These are phyloP conservation scores for Karstenula rhodostoma DNA, from an alignment of 2,329 filamentous ascomycete genomes.

Conservation along the genomic window DNA sequence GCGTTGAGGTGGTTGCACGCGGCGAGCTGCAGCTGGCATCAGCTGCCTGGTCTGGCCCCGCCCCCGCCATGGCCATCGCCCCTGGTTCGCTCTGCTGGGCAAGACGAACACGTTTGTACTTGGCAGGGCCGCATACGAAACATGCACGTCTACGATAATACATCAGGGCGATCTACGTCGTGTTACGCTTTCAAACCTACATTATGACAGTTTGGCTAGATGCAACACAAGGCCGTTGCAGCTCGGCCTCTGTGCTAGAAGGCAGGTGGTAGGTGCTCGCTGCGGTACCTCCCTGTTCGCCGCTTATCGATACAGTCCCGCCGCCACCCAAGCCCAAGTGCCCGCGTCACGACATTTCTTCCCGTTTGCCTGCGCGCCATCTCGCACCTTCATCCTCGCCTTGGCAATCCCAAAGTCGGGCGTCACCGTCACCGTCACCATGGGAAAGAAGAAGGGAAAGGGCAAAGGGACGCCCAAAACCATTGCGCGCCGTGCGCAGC, in stretches of 20 bases:
- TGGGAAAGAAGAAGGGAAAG: constrained; percentile 42
- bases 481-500: constrained; percentile 27
- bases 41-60: constrained; percentile 4
- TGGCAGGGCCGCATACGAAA: neutral
- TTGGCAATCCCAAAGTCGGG: neutral
- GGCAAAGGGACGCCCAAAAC: constrained; percentile 29
- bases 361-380: constrained; percentile 13
- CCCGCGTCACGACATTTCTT: neutral
- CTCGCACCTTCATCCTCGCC: neutral
- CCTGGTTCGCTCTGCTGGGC: neutral
- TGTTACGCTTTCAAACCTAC: too few relatives aligned
- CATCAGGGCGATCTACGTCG: too few relatives aligned
- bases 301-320: constrained; percentile 6
- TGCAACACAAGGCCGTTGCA: neutral
- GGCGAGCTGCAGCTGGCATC: constrained; percentile 10
- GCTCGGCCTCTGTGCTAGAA: neutral
- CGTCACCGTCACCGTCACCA: constrained; percentile 26
- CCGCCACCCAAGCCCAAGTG: neutral
- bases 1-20: constrained; percentile 6
- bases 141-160: too few relatives aligned
- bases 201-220: too few relatives aligned
- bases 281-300: neutral
- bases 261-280: too few relatives aligned
- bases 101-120: neutral
- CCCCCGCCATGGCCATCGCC: neutral